Evolutionary conservation across 2,329 filamentous ascomycete species (phyloP).

Genomic region (Trichoderma atroviride): DNA sequence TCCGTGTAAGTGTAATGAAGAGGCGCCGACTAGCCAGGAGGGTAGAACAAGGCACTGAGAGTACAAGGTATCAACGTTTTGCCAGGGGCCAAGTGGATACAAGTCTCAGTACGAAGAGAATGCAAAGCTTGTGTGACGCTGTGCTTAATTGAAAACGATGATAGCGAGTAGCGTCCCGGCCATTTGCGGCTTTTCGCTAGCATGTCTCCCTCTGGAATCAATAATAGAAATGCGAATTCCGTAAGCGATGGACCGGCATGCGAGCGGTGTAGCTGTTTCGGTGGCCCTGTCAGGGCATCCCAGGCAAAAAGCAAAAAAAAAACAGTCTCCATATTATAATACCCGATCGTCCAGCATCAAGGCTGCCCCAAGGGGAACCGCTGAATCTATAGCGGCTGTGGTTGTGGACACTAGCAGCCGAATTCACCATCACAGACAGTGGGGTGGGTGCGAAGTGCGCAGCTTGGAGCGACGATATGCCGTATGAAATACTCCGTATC

Average conservation of each 20-base stretch:
- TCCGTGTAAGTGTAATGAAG: neutral
- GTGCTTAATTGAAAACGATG: neutral
- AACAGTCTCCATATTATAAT: constrained; percentile 14
- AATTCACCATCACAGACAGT: constrained; percentile 6
- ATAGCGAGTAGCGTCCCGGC: neutral
- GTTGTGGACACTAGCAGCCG: constrained; percentile 23
- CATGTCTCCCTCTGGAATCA: neutral
- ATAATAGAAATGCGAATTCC: neutral
- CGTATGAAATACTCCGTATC: neutral
- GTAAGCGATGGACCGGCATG: constrained; percentile 20
- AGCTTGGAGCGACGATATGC: neutral
- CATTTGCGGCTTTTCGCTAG: neutral
- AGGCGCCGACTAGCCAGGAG: neutral
- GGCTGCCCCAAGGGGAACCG: constrained; percentile 26
- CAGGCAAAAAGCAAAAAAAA: constrained; percentile 16
- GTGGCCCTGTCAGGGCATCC: constrained; percentile 13
- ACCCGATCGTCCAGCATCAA: constrained; percentile 24
- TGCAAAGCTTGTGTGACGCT: neutral
- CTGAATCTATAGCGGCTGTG: constrained; percentile 24
- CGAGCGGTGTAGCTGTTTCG: constrained; percentile 13
- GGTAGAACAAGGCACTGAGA: neutral
- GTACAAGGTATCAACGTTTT: neutral
- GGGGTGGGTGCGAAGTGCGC: constrained; percentile 16
- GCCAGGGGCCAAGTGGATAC: neutral
- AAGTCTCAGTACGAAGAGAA: neutral